Evolutionary conservation across 2,329 filamentous ascomycete genomes (phyloP).

Genomic region (Ascochyta fabae): DNA sequence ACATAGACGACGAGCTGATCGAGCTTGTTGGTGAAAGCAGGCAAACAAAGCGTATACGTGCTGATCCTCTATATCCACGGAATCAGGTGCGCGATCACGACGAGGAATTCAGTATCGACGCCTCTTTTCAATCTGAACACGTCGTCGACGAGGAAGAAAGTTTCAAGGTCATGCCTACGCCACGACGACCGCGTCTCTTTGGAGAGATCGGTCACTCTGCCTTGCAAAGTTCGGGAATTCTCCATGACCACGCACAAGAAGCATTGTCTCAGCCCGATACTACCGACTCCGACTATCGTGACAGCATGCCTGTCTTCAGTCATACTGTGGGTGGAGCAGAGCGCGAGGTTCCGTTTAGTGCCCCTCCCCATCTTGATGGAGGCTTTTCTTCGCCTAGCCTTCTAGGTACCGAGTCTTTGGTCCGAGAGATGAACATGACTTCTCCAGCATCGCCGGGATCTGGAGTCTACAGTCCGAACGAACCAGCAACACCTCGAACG

Average conservation of each 20-base stretch:
- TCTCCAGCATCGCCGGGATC: constrained; percentile 52
- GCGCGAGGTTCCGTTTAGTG: constrained; percentile 23
- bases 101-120: constrained; percentile 48
- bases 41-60: constrained; percentile 55
- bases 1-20: constrained; percentile 43
- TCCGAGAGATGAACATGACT: constrained; percentile 58
- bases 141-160: constrained; percentile 38
- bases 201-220: constrained; percentile 66
- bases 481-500: constrained; percentile 49
- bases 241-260: constrained; percentile 43
- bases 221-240: constrained; percentile 59
- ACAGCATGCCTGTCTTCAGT: constrained; percentile 15
- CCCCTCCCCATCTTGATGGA: constrained; percentile 31
- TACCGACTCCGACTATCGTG: constrained; percentile 7
- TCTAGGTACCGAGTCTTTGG: constrained; percentile 56
- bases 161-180: constrained; percentile 34
- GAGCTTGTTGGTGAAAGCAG: constrained; percentile 38
- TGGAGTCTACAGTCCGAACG: constrained; percentile 41
- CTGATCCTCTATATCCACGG: constrained; percentile 46
- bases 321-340: constrained; percentile 20
- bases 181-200: constrained; percentile 57
- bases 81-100: constrained; percentile 48
- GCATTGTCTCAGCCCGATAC: constrained; percentile 35
- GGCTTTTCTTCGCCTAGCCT: constrained; percentile 49
- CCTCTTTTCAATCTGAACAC: constrained; percentile 45